A percentile compares a stretch with the other conserved stretches of the same genome.
These are phyloP conservation scores for Panicum hallii DNA, from an alignment of 202 grass and related monocot species.

Conservation along the genomic window DNA sequence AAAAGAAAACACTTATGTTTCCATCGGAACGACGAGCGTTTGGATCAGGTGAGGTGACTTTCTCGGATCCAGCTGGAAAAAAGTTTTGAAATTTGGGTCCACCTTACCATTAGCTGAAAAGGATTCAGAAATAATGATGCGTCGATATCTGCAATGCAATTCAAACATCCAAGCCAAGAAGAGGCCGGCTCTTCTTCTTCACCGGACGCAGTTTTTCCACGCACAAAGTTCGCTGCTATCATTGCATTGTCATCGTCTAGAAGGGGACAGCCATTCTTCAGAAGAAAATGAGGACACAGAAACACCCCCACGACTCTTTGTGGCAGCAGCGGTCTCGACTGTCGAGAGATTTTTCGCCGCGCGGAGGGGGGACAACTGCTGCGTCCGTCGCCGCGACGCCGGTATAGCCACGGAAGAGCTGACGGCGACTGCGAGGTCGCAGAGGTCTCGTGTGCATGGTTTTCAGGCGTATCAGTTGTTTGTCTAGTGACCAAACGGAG, in stretches of 20 bases:
- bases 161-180: too few species aligned
- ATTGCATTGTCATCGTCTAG: too few species aligned
- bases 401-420: neutral
- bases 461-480: neutral
- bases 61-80: too few species aligned
- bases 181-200: neutral
- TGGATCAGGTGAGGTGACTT: too few species aligned
- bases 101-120: too few species aligned
- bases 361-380: neutral
- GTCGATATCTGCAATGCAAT: too few species aligned
- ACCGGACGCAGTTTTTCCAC: neutral
- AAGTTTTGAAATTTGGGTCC: too few species aligned
- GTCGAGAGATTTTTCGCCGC: conserved; percentile 26
- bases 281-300: neutral
- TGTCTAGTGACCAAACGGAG: neutral
- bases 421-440: neutral
- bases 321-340: neutral
- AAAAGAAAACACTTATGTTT: too few species aligned
- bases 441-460: neutral
- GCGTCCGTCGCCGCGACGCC: neutral
- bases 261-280: neutral
- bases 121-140: too few species aligned
- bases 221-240: too few species aligned
- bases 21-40: too few species aligned
- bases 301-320: neutral